A percentile compares a stretch with the other conserved stretches of the same genome.
Evolutionary conservation across 2,329 filamentous ascomycete genomes (phyloP).

Genomic region (Fusarium duplospermum): DNA sequence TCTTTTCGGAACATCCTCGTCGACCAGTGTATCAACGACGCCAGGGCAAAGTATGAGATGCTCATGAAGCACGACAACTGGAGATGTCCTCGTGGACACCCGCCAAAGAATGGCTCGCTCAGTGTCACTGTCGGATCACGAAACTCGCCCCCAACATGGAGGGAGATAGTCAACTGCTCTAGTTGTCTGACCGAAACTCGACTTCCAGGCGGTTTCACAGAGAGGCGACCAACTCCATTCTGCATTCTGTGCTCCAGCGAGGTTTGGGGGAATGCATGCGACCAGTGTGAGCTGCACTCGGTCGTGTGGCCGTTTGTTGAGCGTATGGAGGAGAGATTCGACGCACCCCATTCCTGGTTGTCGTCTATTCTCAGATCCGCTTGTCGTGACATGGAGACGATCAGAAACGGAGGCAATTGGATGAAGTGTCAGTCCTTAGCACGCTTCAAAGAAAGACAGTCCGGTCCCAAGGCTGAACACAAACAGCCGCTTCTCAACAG

Average conservation of each 20-base stretch:
- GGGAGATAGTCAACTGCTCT: neutral
- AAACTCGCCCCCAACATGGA: neutral
- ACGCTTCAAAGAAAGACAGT: neutral
- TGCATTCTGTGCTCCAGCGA: neutral
- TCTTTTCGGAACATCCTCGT: neutral
- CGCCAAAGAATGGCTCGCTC: neutral
- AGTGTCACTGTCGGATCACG: neutral
- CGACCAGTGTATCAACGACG: neutral
- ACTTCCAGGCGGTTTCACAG: neutral
- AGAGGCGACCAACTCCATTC: neutral
- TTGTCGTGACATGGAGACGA: neutral
- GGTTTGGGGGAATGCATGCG: neutral
- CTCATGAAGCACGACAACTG: neutral
- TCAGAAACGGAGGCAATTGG: neutral
- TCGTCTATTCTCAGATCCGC: neutral
- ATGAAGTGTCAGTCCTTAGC: neutral
- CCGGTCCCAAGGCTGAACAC: neutral
- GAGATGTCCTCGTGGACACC: neutral
- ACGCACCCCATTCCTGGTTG: neutral
- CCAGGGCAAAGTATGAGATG: neutral
- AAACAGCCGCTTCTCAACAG: neutral
- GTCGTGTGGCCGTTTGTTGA: neutral
- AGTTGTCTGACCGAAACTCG: neutral
- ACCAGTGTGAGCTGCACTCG: neutral
- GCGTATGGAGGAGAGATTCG: neutral